A percentile compares a stretch with the other conserved stretches of the same genome.
These are phyloP conservation scores for Hansenula lynferdii DNA, from an alignment of 1,139 yeast species.

Conservation along the genomic window DNA sequence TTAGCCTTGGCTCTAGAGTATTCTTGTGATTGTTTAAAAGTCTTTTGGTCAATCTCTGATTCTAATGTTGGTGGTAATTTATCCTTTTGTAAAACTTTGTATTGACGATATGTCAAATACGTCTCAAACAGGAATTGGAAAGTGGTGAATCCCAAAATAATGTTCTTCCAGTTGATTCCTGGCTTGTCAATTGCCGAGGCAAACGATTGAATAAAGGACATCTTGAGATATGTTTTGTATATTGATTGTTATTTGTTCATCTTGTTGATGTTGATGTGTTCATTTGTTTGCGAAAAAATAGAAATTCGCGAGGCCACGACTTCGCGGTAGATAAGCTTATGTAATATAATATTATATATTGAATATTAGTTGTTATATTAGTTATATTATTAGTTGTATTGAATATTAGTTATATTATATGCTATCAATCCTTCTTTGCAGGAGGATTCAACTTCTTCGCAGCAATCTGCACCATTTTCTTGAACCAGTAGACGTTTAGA, in stretches of 20 bases:
- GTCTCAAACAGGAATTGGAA: conserved; percentile 75
- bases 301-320: too few species aligned
- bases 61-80: conserved; percentile 58
- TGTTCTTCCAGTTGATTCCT: conserved; percentile 69
- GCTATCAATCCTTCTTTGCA: too few species aligned
- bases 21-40: conserved; percentile 71
- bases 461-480: conserved; percentile 79
- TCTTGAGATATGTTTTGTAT: conserved; percentile 3
- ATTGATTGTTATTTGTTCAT: neutral
- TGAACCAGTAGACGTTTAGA: conserved; percentile 63
- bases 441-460: conserved; percentile 35
- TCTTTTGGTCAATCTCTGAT: conserved; percentile 62
- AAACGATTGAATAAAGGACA: conserved; percentile 31
- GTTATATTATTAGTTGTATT: too few species aligned
- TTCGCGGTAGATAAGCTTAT: too few species aligned
- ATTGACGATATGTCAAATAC: conserved; percentile 74
- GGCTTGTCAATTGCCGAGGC: conserved; percentile 46
- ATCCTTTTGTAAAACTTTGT: conserved; percentile 55
- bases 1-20: conserved; percentile 80
- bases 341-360: too few species aligned
- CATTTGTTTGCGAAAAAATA: neutral
- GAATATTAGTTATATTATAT: too few species aligned
- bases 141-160: conserved; percentile 69
- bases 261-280: neutral
- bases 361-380: too few species aligned